These are phyloP conservation scores for Monosporascus cannonballus DNA, from an alignment of 2,329 filamentous ascomycete genomes.

Conservation along the genomic window DNA sequence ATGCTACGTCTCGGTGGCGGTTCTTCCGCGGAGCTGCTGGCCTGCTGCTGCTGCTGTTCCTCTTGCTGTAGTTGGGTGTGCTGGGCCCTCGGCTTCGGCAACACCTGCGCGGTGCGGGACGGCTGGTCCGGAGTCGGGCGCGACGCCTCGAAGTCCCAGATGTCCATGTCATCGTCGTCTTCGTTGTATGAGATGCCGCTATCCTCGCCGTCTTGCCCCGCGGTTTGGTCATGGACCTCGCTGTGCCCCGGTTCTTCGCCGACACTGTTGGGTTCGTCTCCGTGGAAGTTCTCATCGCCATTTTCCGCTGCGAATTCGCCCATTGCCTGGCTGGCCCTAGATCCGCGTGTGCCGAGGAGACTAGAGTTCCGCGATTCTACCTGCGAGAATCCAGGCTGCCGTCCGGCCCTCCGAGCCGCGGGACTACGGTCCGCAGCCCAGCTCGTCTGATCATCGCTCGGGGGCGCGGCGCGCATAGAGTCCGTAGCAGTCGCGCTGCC, in stretches of 20 bases:
- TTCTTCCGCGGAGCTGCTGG: conserved; percentile 1
- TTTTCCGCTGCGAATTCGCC: not conserved
- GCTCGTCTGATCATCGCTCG: conserved; percentile 12
- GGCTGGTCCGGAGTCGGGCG: conserved; percentile 32
- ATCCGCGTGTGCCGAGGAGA: conserved; percentile 7
- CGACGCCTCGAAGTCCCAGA: conserved; percentile 54
- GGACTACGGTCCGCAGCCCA: conserved; percentile 10
- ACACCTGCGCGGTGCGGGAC: conserved; percentile 2
- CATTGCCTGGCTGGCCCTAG: conserved; percentile 4
- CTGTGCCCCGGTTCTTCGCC: conserved; percentile 1
- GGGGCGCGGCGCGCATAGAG: conserved; percentile 12
- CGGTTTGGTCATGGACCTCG: not conserved
- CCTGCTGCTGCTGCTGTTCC: not conserved
- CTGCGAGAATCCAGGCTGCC: conserved; percentile 8
- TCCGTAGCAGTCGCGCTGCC: conserved; percentile 6
- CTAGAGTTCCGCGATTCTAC: conserved; percentile 10
- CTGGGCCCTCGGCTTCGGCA: conserved; percentile 11
- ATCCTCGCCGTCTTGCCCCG: conserved; percentile 3
- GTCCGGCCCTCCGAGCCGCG: conserved; percentile 4
- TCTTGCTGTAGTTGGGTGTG: conserved; percentile 8
- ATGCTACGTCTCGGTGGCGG: conserved; percentile 23
- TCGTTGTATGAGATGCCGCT: conserved; percentile 6
- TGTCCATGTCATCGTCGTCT: conserved; percentile 36
- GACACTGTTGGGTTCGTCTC: conserved; percentile 12
- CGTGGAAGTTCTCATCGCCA: conserved; percentile 10